Percentiles rank a stretch among this genome's conserved stretches.
Evolutionary conservation across 495 filamentous ascomycete genomes (phyloP).

Genomic region (Daldinia vernicosa): DNA sequence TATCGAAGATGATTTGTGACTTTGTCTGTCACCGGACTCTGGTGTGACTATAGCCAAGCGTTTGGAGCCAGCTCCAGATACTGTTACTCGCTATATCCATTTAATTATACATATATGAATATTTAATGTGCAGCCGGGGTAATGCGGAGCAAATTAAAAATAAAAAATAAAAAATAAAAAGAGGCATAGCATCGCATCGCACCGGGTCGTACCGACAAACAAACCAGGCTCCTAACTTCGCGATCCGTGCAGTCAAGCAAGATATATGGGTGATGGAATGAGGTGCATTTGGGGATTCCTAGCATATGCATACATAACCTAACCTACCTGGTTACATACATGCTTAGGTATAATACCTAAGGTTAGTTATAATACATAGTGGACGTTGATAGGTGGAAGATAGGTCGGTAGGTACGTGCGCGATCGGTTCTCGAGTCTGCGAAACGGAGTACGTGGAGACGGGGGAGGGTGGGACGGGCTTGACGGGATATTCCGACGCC

Average conservation of each 20-base stretch:
- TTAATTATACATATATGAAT: not conserved
- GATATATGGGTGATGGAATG: not conserved
- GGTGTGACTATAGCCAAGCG: not conserved
- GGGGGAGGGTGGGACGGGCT: not conserved
- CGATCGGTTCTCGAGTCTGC: not conserved
- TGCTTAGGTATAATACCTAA: not conserved
- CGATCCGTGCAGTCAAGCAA: not conserved
- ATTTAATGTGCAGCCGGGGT: not conserved
- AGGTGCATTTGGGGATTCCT: not conserved
- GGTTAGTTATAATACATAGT: too few relatives aligned
- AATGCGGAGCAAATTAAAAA: not conserved
- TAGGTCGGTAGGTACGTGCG: not conserved
- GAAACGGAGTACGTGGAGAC: conserved; percentile 5
- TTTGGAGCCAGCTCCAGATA: not conserved
- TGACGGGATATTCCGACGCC: not conserved
- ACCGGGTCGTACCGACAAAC: not conserved
- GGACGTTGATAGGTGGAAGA: too few relatives aligned
- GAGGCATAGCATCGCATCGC: not conserved
- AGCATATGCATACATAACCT: not conserved
- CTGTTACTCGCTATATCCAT: not conserved
- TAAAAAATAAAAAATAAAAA: too few relatives aligned
- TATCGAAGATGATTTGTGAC: not conserved
- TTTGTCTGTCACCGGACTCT: not conserved
- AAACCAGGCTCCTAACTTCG: not conserved
- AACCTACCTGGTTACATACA: not conserved